Evolutionary conservation across 2,329 filamentous ascomycete species (phyloP), one percentile per base, ranked within the genome.

Genomic region (Phialocephala subalpina): DNA sequence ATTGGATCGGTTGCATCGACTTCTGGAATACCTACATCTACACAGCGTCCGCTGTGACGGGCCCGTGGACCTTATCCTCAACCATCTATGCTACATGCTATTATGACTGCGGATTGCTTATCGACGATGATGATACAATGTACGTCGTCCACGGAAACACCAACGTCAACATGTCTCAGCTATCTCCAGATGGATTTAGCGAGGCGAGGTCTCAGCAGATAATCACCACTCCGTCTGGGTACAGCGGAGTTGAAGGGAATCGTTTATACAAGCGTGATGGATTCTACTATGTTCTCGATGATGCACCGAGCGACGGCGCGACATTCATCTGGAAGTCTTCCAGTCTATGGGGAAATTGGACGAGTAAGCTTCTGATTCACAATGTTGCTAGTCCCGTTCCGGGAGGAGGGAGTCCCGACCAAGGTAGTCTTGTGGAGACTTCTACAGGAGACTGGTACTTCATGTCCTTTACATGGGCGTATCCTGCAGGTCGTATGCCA

Each of bases 71-170:
- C 12, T 76, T 80, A 55, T 68, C 71, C 42, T 77, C 74, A 1
- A 78, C 73, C 9, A 75, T 81, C 18, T 12, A 35, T 4, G 77
- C 75, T 0, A 79, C 73, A 1, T 89, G 86, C 74, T 87, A 85
- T 70, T 89, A 89, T 69, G 86, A 89, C 73, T 81, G 78, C 20
- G 85, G 87, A 0, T 74, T 89, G 0, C 73, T 88, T n/a, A 81
- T 89, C 38, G 86, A 88, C 58, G 83, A 86, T 27, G 81, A 88
- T 36, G 86, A 87, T 64, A 84, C 81, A 0, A 84, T 88, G 80
- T 89, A 88, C 60, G 82, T 89, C 0, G 83, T 81, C 0, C 87
- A 86, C 69, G 86, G 85, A 4, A 82, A 79, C 56, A 80, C 75
- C 0, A 77, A 82, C 1, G 80, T 88, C 60, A 77, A 68, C 9